Conservation (phyloP, 2,329 filamentous ascomycete species). For the Sordariomycetes sp. region DNA sequence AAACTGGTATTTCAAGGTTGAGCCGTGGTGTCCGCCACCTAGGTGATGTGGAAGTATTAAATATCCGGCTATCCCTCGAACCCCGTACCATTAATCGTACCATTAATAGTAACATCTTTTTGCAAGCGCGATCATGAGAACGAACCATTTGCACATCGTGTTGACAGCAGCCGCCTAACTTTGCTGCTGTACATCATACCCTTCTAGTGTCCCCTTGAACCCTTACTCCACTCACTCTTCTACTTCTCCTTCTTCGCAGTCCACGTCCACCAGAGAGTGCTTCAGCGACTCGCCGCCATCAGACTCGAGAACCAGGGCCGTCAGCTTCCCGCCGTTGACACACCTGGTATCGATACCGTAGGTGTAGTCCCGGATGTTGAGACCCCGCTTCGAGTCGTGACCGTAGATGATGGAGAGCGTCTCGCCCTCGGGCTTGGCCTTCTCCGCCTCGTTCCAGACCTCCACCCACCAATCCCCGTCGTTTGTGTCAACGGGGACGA, state of each 20-base stretch:
- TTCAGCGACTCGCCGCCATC: conserved; percentile 17
- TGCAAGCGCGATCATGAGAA: no score
- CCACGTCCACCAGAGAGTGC: conserved; percentile 13
- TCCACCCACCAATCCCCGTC: conserved; percentile 58
- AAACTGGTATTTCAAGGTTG: no score
- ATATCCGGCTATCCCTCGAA: no score
- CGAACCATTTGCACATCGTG: no score
- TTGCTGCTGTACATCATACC: no score
- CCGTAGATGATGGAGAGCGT: conserved; percentile 66
- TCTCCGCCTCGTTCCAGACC: conserved; percentile 44
- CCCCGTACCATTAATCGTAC: no score
- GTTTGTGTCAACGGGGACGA: conserved; percentile 25
- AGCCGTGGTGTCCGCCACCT: no score
- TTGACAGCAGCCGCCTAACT: no score
- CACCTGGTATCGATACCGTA: conserved; percentile 83
- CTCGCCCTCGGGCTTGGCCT: conserved; percentile 11
- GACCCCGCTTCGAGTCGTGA: conserved; percentile 67
- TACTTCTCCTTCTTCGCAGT: conserved; percentile 18
- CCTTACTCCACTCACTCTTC: neutral
- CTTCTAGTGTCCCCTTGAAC: no score
- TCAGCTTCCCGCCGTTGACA: conserved; percentile 63
- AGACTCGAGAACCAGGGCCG: conserved; percentile 63
- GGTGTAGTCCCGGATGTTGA: conserved; percentile 52
- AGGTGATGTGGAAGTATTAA: no score
- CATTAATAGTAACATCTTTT: no score